Percentiles rank a stretch among this genome's conserved stretches.
Evolutionary conservation across 495 filamentous ascomycete species (phyloP).

Genomic region (Parathielavia hyrcaniae): DNA sequence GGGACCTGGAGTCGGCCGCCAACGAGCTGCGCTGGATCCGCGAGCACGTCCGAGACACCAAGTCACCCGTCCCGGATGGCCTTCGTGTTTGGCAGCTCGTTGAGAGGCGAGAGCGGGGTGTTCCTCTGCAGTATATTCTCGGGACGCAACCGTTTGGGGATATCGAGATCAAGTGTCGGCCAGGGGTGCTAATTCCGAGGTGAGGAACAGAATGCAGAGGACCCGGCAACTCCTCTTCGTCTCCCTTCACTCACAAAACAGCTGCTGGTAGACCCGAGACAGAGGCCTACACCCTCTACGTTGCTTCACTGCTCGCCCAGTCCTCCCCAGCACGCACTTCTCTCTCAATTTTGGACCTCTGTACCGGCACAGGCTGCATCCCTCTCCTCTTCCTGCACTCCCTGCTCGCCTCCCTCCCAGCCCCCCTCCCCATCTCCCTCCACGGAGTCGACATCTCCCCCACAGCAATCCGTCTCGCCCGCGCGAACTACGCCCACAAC

Average conservation of each 20-base stretch:
- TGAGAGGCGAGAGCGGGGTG: constrained; percentile 52
- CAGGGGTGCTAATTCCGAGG: constrained; percentile 81
- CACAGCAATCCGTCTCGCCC: constrained; percentile 55
- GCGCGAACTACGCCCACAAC: constrained; percentile 55
- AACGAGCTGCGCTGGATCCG: constrained; percentile 86
- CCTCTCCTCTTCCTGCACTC: constrained; percentile 48
- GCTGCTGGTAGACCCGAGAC: constrained; percentile 50
- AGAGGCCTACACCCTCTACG: constrained; percentile 57
- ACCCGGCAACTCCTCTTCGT: neutral
- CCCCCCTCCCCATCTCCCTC: constrained; percentile 23
- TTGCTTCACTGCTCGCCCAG: constrained; percentile 44
- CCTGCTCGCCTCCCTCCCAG: constrained; percentile 55
- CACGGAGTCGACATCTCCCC: constrained; percentile 57
- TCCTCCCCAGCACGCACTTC: constrained; percentile 2
- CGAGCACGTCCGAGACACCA: constrained; percentile 42
- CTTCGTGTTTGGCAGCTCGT: constrained; percentile 47
- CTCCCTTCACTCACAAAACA: neutral
- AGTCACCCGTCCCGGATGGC: constrained; percentile 14
- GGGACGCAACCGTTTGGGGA: constrained; percentile 84
- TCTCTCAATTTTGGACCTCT: constrained; percentile 72
- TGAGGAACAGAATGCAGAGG: constrained; percentile 29
- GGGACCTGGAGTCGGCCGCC: constrained; percentile 57
- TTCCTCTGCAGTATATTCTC: constrained; percentile 84
- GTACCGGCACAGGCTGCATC: constrained; percentile 89
- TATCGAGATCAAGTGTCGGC: constrained; percentile 67